A percentile compares a stretch with the other conserved stretches of the same genome.
Evolutionary conservation across 148 eudicot species (phyloP).

Genomic region (Gaultheria prostrata): DNA sequence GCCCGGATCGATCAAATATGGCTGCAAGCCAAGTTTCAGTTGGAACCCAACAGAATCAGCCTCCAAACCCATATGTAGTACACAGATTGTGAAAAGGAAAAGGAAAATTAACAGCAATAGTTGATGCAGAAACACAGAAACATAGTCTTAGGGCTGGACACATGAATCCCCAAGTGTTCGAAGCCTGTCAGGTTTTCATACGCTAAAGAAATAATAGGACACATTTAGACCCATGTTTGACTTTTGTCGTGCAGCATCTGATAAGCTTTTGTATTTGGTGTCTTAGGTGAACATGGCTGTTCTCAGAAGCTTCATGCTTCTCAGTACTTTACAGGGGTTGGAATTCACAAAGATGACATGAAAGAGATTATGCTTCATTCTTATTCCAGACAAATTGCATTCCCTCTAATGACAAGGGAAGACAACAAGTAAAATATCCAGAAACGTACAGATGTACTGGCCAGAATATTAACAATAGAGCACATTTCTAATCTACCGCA

Average conservation of each 20-base stretch:
- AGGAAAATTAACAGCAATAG: neutral
- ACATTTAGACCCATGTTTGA: neutral
- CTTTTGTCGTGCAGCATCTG: neutral
- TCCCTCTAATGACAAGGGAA: neutral
- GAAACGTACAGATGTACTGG: neutral
- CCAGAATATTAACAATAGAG: neutral
- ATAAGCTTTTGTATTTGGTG: neutral
- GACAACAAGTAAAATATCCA: neutral
- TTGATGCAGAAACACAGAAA: neutral
- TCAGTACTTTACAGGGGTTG: neutral
- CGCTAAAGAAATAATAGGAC: neutral
- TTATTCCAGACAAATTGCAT: neutral
- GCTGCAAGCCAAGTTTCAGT: conserved; percentile 45
- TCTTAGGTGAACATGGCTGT: neutral
- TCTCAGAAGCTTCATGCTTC: neutral
- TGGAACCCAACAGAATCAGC: conserved; percentile 4
- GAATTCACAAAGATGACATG: conserved; percentile 3
- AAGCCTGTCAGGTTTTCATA: neutral
- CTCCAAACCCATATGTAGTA: conserved; percentile 11
- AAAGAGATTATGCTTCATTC: neutral
- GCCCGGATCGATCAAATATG: conserved; percentile 82
- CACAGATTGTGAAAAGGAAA: neutral
- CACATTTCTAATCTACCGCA: neutral
- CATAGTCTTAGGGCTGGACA: neutral
- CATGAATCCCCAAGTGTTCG: neutral